phyloP scores from a whole-genome alignment of 2,329 filamentous ascomycete genomes.

The Phoma sp. region DNA sequence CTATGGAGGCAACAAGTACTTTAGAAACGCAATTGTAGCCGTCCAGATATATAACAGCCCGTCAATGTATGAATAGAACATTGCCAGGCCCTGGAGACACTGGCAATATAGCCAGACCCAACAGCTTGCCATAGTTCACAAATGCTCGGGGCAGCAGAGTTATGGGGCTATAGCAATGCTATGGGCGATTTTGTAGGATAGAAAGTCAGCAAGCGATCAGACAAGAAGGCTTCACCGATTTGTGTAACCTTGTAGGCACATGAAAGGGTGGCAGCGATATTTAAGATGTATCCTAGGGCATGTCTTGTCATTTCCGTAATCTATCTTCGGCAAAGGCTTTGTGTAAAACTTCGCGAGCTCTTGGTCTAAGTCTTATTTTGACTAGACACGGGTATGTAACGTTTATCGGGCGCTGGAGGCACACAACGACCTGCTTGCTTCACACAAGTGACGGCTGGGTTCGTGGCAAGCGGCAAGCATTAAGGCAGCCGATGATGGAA shows the following conservation, averaged over 20 bases:
- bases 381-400: background rate
- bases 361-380: background rate
- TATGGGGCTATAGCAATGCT: background rate
- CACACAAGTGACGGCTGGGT: background rate
- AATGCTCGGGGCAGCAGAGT: background rate
- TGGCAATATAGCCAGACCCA: background rate
- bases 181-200: background rate
- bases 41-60: background rate
- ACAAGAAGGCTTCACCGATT: background rate
- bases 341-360: background rate
- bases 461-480: background rate
- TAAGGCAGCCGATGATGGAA: no score
- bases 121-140: background rate
- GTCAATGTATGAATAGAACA: background rate
- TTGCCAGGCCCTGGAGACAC: background rate
- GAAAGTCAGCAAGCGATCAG: background rate
- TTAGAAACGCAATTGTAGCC: background rate
- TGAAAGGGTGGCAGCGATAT: background rate
- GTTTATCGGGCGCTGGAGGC: background rate
- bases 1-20: background rate
- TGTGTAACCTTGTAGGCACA: background rate
- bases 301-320: background rate
- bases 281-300: background rate
- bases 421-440: background rate
- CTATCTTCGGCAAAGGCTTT: background rate